Base-by-base conservation (phyloP, 495 filamentous ascomycete genomes). In the Achaetomiella virescens region DNA sequence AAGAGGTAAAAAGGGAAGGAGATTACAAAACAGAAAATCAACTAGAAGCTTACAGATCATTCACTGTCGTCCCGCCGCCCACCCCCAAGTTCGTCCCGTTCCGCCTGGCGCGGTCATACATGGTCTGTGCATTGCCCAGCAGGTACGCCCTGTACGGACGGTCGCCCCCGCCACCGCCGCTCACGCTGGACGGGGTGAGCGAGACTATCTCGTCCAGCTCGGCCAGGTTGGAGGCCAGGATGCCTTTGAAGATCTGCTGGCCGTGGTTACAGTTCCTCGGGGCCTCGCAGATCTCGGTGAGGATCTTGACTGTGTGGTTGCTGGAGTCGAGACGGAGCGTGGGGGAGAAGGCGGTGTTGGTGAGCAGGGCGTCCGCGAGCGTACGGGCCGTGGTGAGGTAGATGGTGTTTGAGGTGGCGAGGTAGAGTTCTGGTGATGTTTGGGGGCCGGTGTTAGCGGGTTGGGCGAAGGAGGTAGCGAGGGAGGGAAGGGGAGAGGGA, bases 241-340 rank as follows among this genome's bases (percentile, higher is more conserved):
- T 79, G 20, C 87, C 87, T 67, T 91, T 91, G 78, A 91, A 91
- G 55, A 85, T 80, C 1, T 79, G 74, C 7, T 74, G 80, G 59
- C 85, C 78, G 18, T 67, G 73, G 45, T 80, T 82, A 48, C 83
- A 85, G 74, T 1, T 17, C 48, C 48, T 83, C 80, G 59, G 52
- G 52, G 31, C 3, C 10, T 33, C 52, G n/a, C 81, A 83, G 12
- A 67, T 48, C 18, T 90, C 87, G 14, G 80, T 82, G 6, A 85
- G 62, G n/a, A 86, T 76, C 20, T 82, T 79, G 54, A 77, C n/a
- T n/a, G n/a, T n/a, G n/a, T n/a, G n/a, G n/a, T n/a, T 69, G 0
- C 62, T 18, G 45, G 33, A 33, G 47, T 20, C 24, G 38, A 36
- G 40, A 18, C 29, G 57, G 50, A 77, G 69, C 18, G 86, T 66